A percentile compares a stretch with the other conserved stretches of the same genome.
Evolutionary conservation across 148 eudicot genomes (phyloP).

Genomic region (Dianthus caryophyllus): DNA sequence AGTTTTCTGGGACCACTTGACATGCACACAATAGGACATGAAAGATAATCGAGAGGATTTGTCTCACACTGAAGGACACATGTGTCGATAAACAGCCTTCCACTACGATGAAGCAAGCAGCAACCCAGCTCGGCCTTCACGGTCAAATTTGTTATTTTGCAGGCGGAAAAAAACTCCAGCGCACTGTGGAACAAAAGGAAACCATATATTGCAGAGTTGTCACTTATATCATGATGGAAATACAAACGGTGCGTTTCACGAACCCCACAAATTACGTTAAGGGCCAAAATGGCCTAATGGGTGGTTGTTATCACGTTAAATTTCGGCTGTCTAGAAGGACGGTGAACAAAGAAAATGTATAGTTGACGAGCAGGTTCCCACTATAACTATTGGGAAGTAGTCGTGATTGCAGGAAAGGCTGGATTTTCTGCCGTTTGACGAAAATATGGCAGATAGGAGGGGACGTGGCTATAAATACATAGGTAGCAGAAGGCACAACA

Average conservation of each 20-base stretch:
- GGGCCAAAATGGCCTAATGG: neutral
- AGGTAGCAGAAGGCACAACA: slow-evolving; percentile 9
- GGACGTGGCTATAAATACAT: slow-evolving; percentile 4
- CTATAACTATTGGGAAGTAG: slow-evolving; percentile 3
- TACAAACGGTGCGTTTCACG: neutral
- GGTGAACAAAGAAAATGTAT: neutral
- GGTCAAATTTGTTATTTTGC: slow-evolving; percentile 82
- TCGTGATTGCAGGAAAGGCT: neutral
- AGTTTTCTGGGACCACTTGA: slow-evolving; percentile 40
- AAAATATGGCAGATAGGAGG: slow-evolving; percentile 2
- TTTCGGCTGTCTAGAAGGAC: neutral
- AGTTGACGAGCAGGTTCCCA: neutral
- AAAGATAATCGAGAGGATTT: slow-evolving; percentile 80
- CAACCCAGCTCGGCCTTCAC: slow-evolving; percentile 93
- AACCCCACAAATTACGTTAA: too few species aligned
- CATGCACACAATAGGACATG: slow-evolving; percentile 80
- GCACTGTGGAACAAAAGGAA: slow-evolving; percentile 53
- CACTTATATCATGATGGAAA: slow-evolving; percentile 8
- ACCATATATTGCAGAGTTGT: slow-evolving; percentile 10
- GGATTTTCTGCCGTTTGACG: slow-evolving; percentile 4
- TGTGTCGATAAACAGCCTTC: slow-evolving; percentile 76
- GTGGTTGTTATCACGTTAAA: neutral
- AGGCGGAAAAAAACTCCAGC: slow-evolving; percentile 85
- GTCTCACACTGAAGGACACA: slow-evolving; percentile 92
- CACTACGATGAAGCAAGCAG: slow-evolving; percentile 92